Evolutionary conservation across 306 rosid species (phyloP).

Genomic region (Begonia loranthoides): DNA sequence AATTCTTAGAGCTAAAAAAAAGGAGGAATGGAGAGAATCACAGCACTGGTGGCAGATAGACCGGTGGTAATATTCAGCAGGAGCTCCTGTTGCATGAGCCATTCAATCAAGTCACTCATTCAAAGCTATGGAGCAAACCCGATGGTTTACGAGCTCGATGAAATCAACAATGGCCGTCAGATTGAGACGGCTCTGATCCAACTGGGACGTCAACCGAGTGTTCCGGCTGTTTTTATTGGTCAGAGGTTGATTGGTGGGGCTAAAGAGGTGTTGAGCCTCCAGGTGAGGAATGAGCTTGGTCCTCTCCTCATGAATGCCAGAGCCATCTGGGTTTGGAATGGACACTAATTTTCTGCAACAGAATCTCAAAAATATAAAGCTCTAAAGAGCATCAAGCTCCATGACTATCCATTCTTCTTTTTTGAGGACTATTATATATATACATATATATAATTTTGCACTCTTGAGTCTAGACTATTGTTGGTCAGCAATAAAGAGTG

Average conservation of each 20-base stretch:
- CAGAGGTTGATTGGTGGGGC: conserved; percentile 55
- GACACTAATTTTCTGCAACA: not conserved
- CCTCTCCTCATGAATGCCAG: conserved; percentile 39
- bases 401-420: too few species aligned
- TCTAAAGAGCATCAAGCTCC: too few species aligned
- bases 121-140: conserved; percentile 54
- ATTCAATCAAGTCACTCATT: conserved; percentile 51
- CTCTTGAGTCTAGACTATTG: too few species aligned
- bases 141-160: conserved; percentile 60
- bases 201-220: conserved; percentile 25
- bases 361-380: too few species aligned
- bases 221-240: conserved; percentile 61
- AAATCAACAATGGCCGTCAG: conserved; percentile 39
- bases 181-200: conserved; percentile 48
- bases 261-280: conserved; percentile 39
- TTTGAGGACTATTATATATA: too few species aligned
- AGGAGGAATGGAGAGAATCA: too few species aligned
- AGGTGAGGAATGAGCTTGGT: conserved; percentile 38
- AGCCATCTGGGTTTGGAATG: conserved; percentile 40
- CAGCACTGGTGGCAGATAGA: too few species aligned
- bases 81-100: conserved; percentile 50
- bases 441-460: too few species aligned
- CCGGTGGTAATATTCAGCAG: conserved; percentile 13
- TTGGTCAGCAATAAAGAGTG: too few species aligned
- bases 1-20: too few species aligned